Base-by-base conservation (phyloP, 2,329 filamentous ascomycete genomes). In the Elsinoe arachidis region DNA sequence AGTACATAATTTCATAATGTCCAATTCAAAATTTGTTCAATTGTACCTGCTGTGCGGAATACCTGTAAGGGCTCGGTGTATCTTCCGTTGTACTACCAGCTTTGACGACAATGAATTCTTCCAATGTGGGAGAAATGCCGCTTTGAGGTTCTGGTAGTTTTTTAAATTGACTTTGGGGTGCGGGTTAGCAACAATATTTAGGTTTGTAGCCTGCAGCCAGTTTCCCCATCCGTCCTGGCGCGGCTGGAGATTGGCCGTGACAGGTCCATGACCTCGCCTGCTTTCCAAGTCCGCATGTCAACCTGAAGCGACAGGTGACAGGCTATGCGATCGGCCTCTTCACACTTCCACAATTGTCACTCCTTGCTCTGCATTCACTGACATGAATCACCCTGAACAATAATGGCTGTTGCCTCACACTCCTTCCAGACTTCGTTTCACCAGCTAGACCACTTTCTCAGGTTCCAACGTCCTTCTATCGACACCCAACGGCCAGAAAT, bases 401-500 rank as follows among this genome's bases (percentile, higher is more conserved):
- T 46, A 26, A 46, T 23, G 41, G 41, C 17, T 10, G 19, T 30
- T 46, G 19, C 41, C 12, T 23, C 21, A 46, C 41, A 23, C n/a
- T 46, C 41, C 19, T 26, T 46, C 12, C 11, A 23, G 19, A 46
- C 17, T 46, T 30, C 21, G 41, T 46, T 46, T 30, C 41, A 46
- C 26, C 41, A 46, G 41, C 41, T 15, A 19, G 19, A 46, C 26
- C 41, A 46, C 41, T 46, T 43, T 49, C 54, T 56, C 39, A 21
- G 54, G 15, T 49, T 19, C 23, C 17, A 56, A 56, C 54, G 54
- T 49, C 54, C 49, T 46, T 46, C 54, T 49, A 56, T 56, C 54
- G 54, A 56, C 43, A 49, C 30, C 21, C 54, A 56, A 56, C 54
- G 54, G 54, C 41, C 17, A 43, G 54, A 38, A 56, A 56, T 49